A percentile compares a stretch with the other conserved stretches of the same genome.
phyloP scores from a whole-genome alignment of 176 grass and related monocot species.

The Avena sativa region DNA sequence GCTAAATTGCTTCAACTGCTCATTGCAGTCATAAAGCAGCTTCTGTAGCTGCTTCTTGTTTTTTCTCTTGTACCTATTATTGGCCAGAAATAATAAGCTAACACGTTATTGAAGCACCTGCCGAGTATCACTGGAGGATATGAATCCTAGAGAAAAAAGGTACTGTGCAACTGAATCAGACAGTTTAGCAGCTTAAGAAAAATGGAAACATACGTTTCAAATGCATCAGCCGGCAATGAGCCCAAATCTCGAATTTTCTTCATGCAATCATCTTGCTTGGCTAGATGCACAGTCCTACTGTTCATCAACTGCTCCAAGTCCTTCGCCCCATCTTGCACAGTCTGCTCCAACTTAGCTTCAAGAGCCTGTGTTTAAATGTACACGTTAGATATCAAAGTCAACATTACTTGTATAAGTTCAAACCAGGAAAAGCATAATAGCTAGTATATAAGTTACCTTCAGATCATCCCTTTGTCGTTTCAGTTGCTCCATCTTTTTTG shows the following conservation, averaged over 20 bases:
- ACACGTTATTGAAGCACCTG: background rate
- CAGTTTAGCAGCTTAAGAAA: slow-evolving; percentile 26
- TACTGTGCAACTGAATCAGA: background rate
- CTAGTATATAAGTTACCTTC: slow-evolving; percentile 60
- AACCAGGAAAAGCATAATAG: background rate
- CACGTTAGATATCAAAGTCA: slow-evolving; percentile 24
- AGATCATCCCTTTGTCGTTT: slow-evolving; percentile 78
- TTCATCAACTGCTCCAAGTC: slow-evolving; percentile 91
- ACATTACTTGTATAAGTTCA: slow-evolving; percentile 18
- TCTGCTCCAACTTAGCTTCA: slow-evolving; percentile 80
- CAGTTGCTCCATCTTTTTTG: slow-evolving; percentile 65
- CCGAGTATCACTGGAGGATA: slow-evolving; percentile 24
- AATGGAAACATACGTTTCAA: slow-evolving; percentile 72
- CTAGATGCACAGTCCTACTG: slow-evolving; percentile 72
- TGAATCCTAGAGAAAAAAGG: background rate
- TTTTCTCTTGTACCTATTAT: slow-evolving; percentile 89
- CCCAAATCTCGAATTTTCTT: slow-evolving; percentile 98
- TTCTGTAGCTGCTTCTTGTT: slow-evolving; percentile 93
- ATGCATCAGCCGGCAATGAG: slow-evolving; percentile 91
- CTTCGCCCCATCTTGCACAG: slow-evolving; percentile 76
- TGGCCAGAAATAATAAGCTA: slow-evolving; percentile 35
- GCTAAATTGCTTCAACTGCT: slow-evolving; percentile 92
- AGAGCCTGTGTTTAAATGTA: slow-evolving; percentile 59
- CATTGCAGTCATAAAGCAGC: slow-evolving; percentile 91
- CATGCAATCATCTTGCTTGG: slow-evolving; percentile 95